phyloP scores from a whole-genome alignment of 2,329 filamentous ascomycete species.

The Plectosphaerella plurivora region DNA sequence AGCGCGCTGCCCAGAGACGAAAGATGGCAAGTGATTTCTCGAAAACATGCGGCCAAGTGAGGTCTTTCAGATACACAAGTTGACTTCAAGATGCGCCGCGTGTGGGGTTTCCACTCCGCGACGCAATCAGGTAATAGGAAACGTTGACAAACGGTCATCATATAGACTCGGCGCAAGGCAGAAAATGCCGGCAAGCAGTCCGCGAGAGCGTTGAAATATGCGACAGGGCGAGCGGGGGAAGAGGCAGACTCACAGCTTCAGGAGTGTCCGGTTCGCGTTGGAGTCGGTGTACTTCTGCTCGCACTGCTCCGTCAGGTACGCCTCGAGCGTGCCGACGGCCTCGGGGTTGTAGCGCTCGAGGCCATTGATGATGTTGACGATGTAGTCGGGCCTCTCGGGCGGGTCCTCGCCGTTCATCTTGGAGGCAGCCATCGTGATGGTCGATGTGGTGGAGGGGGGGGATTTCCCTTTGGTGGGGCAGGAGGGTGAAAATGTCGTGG shows the following conservation, averaged over 20 bases:
- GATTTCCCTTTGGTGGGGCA: constrained; percentile 36
- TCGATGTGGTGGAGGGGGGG: constrained; percentile 16
- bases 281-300: constrained; percentile 91
- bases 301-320: constrained; percentile 92
- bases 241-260: constrained; percentile 83
- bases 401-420: constrained; percentile 76
- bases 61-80: constrained; percentile 15
- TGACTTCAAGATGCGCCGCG: constrained; percentile 59
- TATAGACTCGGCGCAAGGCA: constrained; percentile 19
- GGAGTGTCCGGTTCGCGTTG: constrained; percentile 91
- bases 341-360: constrained; percentile 98
- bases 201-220: constrained; percentile 4
- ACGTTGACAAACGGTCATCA: constrained; percentile 85
- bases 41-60: background rate
- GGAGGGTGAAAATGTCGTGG: constrained; percentile 9
- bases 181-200: constrained; percentile 8
- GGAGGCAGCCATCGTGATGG: constrained; percentile 11
- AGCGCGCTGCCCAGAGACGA: constrained; percentile 1
- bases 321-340: constrained; percentile 88
- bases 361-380: constrained; percentile 90
- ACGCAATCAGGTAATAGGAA: constrained; percentile 95
- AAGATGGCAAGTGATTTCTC: background rate
- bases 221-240: background rate
- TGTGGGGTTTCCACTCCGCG: constrained; percentile 50
- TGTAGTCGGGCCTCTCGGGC: constrained; percentile 86